Percentiles rank a stretch among this genome's conserved stretches.
Conservation (phyloP, 306 rosid genomes). For the Fragaria ananassa region DNA sequence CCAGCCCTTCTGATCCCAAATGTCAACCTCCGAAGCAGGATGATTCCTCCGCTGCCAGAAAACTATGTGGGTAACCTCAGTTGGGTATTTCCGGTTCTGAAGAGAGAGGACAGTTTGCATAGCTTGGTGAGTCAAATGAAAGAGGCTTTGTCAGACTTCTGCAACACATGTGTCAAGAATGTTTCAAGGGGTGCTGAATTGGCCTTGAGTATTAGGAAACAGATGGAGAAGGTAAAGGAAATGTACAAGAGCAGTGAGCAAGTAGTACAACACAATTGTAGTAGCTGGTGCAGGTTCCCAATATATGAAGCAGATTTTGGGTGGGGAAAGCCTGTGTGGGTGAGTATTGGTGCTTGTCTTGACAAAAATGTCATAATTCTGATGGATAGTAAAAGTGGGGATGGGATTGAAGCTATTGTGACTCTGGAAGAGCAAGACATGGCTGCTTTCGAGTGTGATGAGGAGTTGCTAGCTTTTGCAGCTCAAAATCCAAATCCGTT, state of each 20-base stretch:
- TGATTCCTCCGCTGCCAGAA: conserved; percentile 29
- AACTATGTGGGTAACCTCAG: conserved; percentile 33
- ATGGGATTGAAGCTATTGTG: conserved; percentile 49
- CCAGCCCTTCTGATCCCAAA: neutral
- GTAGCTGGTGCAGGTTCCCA: conserved; percentile 41
- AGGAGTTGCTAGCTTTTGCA: conserved; percentile 23
- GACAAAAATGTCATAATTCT: conserved; percentile 23
- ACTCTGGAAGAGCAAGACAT: conserved; percentile 34
- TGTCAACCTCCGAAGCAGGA: conserved; percentile 33
- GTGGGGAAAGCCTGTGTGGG: conserved; percentile 55
- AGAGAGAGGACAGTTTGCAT: neutral
- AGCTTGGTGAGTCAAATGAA: conserved; percentile 29
- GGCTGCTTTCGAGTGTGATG: conserved; percentile 30
- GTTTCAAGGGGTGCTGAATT: conserved; percentile 15
- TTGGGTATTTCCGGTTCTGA: neutral
- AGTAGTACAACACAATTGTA: neutral
- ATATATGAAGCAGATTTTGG: conserved; percentile 45
- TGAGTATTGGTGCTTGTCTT: neutral
- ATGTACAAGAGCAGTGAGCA: neutral
- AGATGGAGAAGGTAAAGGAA: neutral
- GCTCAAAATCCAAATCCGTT: conserved; percentile 16
- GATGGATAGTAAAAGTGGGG: conserved; percentile 41
- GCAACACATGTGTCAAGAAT: conserved; percentile 6
- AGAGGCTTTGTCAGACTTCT: conserved; percentile 10
- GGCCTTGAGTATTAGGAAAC: neutral